Percentiles rank a stretch among this genome's conserved stretches.
Conservation (phyloP, 176 grass and related monocot species). For the Oryza coarctata region DNA sequence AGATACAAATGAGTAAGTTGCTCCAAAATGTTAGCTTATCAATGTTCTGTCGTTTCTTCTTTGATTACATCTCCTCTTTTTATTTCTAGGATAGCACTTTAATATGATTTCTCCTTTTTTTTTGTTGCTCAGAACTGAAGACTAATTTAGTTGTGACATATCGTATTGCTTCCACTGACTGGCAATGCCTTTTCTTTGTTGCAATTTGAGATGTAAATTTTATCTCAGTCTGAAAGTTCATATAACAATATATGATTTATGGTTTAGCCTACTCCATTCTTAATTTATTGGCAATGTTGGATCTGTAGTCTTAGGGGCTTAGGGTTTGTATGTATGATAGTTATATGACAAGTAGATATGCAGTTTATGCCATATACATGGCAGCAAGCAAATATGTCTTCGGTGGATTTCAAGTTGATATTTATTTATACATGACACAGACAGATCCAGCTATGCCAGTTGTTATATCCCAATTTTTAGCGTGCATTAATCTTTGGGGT, state of each 20-base stretch:
- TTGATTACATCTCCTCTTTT: not conserved
- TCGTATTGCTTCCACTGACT: not conserved
- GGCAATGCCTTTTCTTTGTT: not conserved
- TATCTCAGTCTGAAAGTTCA: not conserved
- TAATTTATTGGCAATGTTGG: constrained; percentile 18
- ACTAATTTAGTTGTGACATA: not conserved
- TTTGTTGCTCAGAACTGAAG: constrained; percentile 1
- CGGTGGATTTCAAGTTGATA: too few relatives aligned
- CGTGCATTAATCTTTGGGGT: not conserved
- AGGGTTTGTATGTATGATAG: too few relatives aligned
- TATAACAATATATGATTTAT: constrained; percentile 2
- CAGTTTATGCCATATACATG: not conserved
- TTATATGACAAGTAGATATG: not conserved
- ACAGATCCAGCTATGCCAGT: too few relatives aligned
- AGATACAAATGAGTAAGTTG: constrained; percentile 94
- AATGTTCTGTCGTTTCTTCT: not conserved
- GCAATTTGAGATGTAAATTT: not conserved
- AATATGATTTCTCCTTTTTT: not conserved
- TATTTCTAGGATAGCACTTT: not conserved
- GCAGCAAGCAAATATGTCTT: not conserved
- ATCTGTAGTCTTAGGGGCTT: constrained; percentile 15
- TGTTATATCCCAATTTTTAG: not conserved
- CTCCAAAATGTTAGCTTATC: constrained; percentile 3
- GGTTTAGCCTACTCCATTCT: not conserved
- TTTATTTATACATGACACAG: too few relatives aligned